phyloP scores from a whole-genome alignment of 306 rosid species.

The Prunus dulcis region DNA sequence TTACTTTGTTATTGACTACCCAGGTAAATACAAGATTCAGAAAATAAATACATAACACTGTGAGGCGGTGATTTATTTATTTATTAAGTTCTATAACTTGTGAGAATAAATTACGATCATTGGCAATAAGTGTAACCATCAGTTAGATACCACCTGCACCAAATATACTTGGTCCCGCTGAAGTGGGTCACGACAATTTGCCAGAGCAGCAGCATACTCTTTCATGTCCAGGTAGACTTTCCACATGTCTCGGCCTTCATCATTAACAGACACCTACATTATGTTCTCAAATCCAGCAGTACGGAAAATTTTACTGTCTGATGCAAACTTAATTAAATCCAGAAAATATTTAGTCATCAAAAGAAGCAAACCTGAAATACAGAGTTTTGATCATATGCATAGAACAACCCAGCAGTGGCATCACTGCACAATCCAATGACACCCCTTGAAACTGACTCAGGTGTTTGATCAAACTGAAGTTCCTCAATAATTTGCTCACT shows the following conservation, averaged over 20 bases:
- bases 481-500: conserved; percentile 91
- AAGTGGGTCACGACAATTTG: conserved; percentile 85
- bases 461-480: conserved; percentile 86
- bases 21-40: neutral
- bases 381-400: conserved; percentile 91
- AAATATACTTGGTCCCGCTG: conserved; percentile 95
- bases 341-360: conserved; percentile 17
- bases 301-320: conserved; percentile 9
- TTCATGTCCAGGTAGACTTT: conserved; percentile 95
- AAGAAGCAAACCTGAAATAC: conserved; percentile 79
- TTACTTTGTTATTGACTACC: conserved; percentile 22
- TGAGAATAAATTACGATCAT: neutral
- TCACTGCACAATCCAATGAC: conserved; percentile 94
- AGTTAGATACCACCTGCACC: conserved; percentile 56
- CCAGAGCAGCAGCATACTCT: conserved; percentile 87
- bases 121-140: neutral
- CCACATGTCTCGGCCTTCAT: conserved; percentile 98
- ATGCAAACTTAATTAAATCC: conserved; percentile 19
- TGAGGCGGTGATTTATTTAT: neutral
- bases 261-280: conserved; percentile 83
- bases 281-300: conserved; percentile 33
- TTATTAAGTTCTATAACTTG: neutral
- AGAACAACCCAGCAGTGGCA: conserved; percentile 95
- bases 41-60: neutral
- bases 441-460: conserved; percentile 84